Evolutionary conservation across 2,329 filamentous ascomycete species (phyloP).

Genomic region (Coniochaeta hoffmannii): DNA sequence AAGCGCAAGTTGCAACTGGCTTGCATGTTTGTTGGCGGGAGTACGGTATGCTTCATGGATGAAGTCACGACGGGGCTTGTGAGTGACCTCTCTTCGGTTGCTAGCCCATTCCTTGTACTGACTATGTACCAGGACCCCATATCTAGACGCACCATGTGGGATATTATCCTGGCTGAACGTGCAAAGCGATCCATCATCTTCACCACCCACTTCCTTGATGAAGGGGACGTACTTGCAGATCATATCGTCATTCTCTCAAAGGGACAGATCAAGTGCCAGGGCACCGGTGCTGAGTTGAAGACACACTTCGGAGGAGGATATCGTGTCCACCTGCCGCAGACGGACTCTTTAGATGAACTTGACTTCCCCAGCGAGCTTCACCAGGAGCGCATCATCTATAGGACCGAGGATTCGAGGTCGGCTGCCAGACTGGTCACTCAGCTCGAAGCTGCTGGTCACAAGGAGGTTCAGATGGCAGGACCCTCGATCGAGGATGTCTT

Average conservation of each 20-base stretch:
- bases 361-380: slow-evolving; percentile 38
- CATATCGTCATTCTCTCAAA: slow-evolving; percentile 59
- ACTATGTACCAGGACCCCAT: slow-evolving; percentile 42
- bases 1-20: slow-evolving; percentile 64
- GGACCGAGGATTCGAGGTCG: slow-evolving; percentile 29
- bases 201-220: slow-evolving; percentile 65
- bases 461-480: slow-evolving; percentile 19
- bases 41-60: slow-evolving; percentile 59
- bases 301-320: slow-evolving; percentile 56
- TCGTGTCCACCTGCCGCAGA: slow-evolving; percentile 36
- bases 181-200: slow-evolving; percentile 56
- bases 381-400: slow-evolving; percentile 49
- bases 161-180: slow-evolving; percentile 58
- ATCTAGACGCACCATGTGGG: slow-evolving; percentile 61
- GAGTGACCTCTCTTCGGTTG: neutral
- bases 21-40: slow-evolving; percentile 64
- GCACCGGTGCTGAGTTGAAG: slow-evolving; percentile 59
- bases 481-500: slow-evolving; percentile 27
- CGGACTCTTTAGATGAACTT: slow-evolving; percentile 18
- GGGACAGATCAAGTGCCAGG: slow-evolving; percentile 53
- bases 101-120: neutral
- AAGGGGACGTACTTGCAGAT: slow-evolving; percentile 61
- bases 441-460: slow-evolving; percentile 42
- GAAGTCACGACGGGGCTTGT: slow-evolving; percentile 59
- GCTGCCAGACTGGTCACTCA: slow-evolving; percentile 22